phyloP scores from a whole-genome alignment of 228 moss, liverwort and hornwort genomes.

The Sphagnum fallax region DNA sequence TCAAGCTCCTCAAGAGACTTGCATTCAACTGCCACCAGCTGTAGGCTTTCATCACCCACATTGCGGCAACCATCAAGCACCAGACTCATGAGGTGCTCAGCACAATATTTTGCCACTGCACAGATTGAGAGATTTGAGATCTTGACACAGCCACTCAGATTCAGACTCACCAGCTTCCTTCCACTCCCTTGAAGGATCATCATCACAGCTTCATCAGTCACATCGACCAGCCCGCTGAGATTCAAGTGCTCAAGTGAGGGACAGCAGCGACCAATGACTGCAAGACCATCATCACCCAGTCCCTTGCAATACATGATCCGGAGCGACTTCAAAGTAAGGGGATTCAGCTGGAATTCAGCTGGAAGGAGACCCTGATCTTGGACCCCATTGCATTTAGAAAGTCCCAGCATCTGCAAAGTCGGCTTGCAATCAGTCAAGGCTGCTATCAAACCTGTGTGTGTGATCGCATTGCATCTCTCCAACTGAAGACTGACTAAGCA shows the following conservation, averaged over 20 bases:
- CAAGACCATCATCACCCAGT: conserved; percentile 43
- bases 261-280: conserved; percentile 47
- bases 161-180: conserved; percentile 42
- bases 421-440: conserved; percentile 37
- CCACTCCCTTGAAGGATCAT: conserved; percentile 39
- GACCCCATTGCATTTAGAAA: conserved; percentile 54
- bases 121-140: conserved; percentile 54
- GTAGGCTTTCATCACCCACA: conserved; percentile 49
- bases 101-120: conserved; percentile 46
- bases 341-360: conserved; percentile 18
- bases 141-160: conserved; percentile 50
- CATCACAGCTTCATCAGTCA: conserved; percentile 46
- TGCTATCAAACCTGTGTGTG: conserved; percentile 43
- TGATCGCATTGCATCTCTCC: conserved; percentile 55
- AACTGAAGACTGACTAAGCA: conserved; percentile 52
- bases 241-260: conserved; percentile 56
- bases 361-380: conserved; percentile 20
- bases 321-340: conserved; percentile 38
- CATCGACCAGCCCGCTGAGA: conserved; percentile 44
- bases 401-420: conserved; percentile 30
- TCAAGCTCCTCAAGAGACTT: conserved; percentile 46
- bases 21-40: conserved; percentile 45
- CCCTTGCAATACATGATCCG: conserved; percentile 49
- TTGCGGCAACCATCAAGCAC: conserved; percentile 53
- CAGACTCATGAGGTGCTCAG: conserved; percentile 32